Conservation (phyloP, 495 filamentous ascomycete genomes). For the Penicillium coprophilum region DNA sequence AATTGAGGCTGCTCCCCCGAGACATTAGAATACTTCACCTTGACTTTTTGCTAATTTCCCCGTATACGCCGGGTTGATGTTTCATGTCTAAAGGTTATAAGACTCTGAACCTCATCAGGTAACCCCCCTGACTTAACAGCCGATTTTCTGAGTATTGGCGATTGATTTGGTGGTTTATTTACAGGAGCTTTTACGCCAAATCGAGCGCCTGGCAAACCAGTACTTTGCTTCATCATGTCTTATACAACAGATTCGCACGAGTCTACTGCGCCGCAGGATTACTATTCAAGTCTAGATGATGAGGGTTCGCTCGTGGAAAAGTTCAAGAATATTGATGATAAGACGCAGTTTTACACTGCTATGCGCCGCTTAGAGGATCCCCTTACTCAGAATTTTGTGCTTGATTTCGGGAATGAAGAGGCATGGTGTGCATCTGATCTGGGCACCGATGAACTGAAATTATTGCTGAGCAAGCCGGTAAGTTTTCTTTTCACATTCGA, state of each 20-base stretch:
- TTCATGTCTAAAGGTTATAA: background rate
- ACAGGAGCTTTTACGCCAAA: background rate
- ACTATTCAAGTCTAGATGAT: conserved; percentile 37
- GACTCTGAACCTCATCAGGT: background rate
- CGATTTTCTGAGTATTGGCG: background rate
- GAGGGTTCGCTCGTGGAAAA: conserved; percentile 24
- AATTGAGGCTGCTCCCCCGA: background rate
- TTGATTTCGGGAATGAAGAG: conserved; percentile 67
- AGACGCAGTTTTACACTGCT: conserved; percentile 42
- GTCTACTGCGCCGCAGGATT: conserved; percentile 31
- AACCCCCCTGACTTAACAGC: background rate
- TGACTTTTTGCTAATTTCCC: background rate
- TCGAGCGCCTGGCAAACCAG: background rate
- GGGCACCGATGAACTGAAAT: conserved; percentile 41
- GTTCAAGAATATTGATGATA: conserved; percentile 59
- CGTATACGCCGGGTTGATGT: background rate
- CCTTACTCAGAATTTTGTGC: conserved; percentile 60
- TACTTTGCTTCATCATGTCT: conserved; percentile 14
- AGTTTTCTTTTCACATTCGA: conserved; percentile 3
- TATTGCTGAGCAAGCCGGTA: conserved; percentile 37
- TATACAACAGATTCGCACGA: conserved; percentile 13
- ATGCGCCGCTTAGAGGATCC: conserved; percentile 36
- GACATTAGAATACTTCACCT: background rate
- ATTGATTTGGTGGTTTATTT: background rate
- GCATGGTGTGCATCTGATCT: conserved; percentile 65